Evolutionary conservation across 2,329 filamentous ascomycete species (phyloP).

Genomic region (Stagonosporopsis tanaceti): DNA sequence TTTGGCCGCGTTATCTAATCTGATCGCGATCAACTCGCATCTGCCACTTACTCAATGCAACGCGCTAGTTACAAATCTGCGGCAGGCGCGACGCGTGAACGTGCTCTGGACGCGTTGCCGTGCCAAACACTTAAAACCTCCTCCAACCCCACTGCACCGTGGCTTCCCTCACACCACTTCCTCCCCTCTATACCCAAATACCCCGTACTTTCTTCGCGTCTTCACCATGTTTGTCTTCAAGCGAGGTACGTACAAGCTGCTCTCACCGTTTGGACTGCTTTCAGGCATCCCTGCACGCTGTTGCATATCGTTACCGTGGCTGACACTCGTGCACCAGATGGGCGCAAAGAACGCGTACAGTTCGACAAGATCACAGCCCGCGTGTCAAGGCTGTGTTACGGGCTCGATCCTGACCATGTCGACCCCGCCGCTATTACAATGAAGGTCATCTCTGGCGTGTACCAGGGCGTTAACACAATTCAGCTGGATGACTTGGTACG

Average conservation of each 20-base stretch:
- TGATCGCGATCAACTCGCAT: conserved; percentile 3
- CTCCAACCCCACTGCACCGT: conserved; percentile 31
- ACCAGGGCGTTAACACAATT: conserved; percentile 95
- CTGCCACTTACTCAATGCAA: conserved; percentile 24
- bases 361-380: conserved; percentile 99
- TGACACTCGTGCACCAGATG: conserved; percentile 68
- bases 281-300: conserved; percentile 18
- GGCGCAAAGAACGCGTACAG: conserved; percentile 99
- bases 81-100: conserved; percentile 32
- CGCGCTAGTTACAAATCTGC: conserved; percentile 28
- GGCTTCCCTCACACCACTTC: conserved; percentile 29
- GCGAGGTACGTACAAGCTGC: conserved; percentile 47
- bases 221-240: conserved; percentile 54
- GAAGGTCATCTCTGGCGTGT: conserved; percentile 99
- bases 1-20: conserved; percentile 13
- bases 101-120: conserved; percentile 33
- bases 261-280: conserved; percentile 17
- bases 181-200: conserved; percentile 38
- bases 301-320: conserved; percentile 34
- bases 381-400: conserved; percentile 97
- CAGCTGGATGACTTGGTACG: conserved; percentile 96
- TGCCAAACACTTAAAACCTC: conserved; percentile 37
- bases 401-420: conserved; percentile 92
- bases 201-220: conserved; percentile 31
- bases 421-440: conserved; percentile 98